These are phyloP conservation scores for Cladophialophora yegresii DNA, from an alignment of 2,329 filamentous ascomycete genomes.

Conservation along the genomic window DNA sequence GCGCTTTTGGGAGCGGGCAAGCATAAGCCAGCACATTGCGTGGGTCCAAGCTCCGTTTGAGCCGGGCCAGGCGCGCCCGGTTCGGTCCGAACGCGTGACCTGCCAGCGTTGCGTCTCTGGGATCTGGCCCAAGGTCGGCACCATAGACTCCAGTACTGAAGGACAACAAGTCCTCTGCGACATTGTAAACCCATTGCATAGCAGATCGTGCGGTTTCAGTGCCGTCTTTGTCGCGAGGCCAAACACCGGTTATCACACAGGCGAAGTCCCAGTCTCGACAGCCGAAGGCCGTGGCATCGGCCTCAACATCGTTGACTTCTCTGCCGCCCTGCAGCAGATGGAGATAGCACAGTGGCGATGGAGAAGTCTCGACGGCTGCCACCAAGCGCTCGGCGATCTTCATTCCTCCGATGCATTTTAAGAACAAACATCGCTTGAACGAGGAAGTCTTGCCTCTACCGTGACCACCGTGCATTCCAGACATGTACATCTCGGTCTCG, in stretches of 20 bases:
- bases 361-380: conserved; percentile 52
- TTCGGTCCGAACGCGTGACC: conserved; percentile 61
- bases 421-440: conserved; percentile 66
- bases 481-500: conserved; percentile 63
- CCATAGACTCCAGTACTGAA: conserved; percentile 57
- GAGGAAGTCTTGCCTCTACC: conserved; percentile 61
- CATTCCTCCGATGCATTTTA: conserved; percentile 51
- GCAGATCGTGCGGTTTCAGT: conserved; percentile 45
- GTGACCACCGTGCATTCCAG: conserved; percentile 61
- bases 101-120: conserved; percentile 57
- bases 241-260: conserved; percentile 65
- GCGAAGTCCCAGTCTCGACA: conserved; percentile 66
- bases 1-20: conserved; percentile 54
- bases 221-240: conserved; percentile 57
- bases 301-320: conserved; percentile 49
- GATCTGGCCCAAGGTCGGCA: conserved; percentile 65
- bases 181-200: conserved; percentile 60
- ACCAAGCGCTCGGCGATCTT: conserved; percentile 46
- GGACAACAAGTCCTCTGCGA: conserved; percentile 53
- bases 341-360: conserved; percentile 60
- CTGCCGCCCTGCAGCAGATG: conserved; percentile 65
- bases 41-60: conserved; percentile 57
- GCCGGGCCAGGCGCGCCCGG: conserved; percentile 49
- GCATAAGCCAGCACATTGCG: conserved; percentile 56
- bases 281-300: conserved; percentile 60